Conservation (phyloP, 192 early-diverging fungal genomes). For the Gamsiella multidivaricata region DNA sequence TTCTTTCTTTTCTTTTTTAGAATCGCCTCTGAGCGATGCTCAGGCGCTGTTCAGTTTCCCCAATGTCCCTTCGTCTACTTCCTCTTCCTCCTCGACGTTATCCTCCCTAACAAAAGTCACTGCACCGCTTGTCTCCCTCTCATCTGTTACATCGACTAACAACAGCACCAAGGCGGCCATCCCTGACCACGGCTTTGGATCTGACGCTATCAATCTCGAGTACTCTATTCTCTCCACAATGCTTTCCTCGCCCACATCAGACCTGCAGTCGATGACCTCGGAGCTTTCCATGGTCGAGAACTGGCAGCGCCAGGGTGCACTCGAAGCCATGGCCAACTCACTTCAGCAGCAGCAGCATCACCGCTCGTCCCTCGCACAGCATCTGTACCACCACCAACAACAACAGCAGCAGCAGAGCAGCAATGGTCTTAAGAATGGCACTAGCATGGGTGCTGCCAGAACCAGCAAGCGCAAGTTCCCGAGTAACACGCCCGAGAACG, state of each 20-base stretch:
- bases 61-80: constrained; percentile 27
- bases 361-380: constrained; percentile 12
- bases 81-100: constrained; percentile 20
- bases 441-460: not conserved
- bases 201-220: constrained; percentile 88
- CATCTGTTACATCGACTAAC: not conserved
- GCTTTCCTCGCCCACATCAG: constrained; percentile 64
- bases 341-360: constrained; percentile 39
- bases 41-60: constrained; percentile 38
- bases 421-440: constrained; percentile 13
- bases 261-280: constrained; percentile 49
- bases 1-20: constrained; percentile 10
- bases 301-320: constrained; percentile 49
- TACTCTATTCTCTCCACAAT: constrained; percentile 92
- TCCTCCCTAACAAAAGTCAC: constrained; percentile 29
- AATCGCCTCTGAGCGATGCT: constrained; percentile 35
- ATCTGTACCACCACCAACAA: constrained; percentile 13
- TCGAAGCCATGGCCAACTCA: constrained; percentile 53
- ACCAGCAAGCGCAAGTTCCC: constrained; percentile 52
- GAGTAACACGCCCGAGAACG: constrained; percentile 68
- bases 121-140: constrained; percentile 1
- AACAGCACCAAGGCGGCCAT: not conserved
- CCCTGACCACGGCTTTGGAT: constrained; percentile 77
- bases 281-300: constrained; percentile 53
- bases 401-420: constrained; percentile 14